Evolutionary conservation across 2,329 filamentous ascomycete species (phyloP), one percentile per base, ranked within the genome.

Genomic region (Phialophora expanda): DNA sequence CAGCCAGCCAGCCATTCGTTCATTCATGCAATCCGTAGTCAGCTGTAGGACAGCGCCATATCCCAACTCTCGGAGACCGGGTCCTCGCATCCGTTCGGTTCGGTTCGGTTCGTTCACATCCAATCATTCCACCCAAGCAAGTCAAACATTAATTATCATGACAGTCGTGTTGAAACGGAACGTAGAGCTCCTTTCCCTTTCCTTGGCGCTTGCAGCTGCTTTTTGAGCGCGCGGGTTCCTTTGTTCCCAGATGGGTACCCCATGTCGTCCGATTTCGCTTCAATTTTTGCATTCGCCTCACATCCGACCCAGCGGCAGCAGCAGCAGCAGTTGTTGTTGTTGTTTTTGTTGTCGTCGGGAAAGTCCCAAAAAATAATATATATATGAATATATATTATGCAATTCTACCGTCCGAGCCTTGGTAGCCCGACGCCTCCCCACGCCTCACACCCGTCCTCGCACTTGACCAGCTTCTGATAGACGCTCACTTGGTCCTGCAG

Each of bases 401-500:
- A 24, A 24, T 2, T 24, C 28, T 28, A 28, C 9, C 32, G 32
- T 9, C 32, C 9, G 9, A 34, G 32, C 11, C 32, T 34, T 11
- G 32, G 12, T 34, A 11, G 3, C 9, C 32, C 32, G 0, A 9
- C 32, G 1, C 9, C 32, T 11, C 17, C 6, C 14, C 38, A 44
- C 17, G 17, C 6, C 2, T 44, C 38, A n/a, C 38, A 17, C 14
- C 38, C 38, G 38, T 44, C 17, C 14, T n/a, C 38, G 14, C 38
- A 2, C 38, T 44, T n/a, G 14, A 44, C 38, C 38, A 44, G 7
- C 6, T 44, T 44, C 30, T 70, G 64, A 46, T 66, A 59, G 2
- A 62, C 56, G 9, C 56, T 28, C 7, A 70, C 58, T 48, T 61
- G 55, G 14, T 66, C 68, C 30, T 32, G 59, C 22, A 70, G 46